phyloP scores from a whole-genome alignment of 805 yeast genomes.

The Candida nemodendra region DNA sequence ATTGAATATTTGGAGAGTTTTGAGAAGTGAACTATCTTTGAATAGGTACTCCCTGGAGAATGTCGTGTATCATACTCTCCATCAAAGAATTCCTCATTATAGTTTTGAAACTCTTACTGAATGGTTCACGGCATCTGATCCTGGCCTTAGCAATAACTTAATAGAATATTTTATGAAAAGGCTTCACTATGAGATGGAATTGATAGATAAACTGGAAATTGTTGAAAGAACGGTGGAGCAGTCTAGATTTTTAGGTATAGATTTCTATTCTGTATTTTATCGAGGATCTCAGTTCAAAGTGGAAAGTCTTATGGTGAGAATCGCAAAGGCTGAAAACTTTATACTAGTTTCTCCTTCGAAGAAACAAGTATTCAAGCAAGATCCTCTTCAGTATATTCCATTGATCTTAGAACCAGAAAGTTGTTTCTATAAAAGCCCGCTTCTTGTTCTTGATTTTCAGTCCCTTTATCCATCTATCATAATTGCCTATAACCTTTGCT shows the following conservation, averaged over 20 bases:
- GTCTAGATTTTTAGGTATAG: slow-evolving; percentile 84
- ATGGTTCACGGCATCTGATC: slow-evolving; percentile 36
- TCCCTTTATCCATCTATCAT: slow-evolving; percentile 90
- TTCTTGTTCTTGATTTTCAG: slow-evolving; percentile 89
- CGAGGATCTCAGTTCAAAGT: slow-evolving; percentile 95
- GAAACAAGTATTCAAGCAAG: slow-evolving; percentile 77
- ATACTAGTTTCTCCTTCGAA: slow-evolving; percentile 77
- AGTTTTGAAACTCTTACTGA: slow-evolving; percentile 46
- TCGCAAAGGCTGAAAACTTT: slow-evolving; percentile 74
- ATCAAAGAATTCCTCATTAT: slow-evolving; percentile 65
- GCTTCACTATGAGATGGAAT: slow-evolving; percentile 40
- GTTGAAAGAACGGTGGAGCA: slow-evolving; percentile 74
- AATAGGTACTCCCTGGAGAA: slow-evolving; percentile 75
- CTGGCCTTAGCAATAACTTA: slow-evolving; percentile 33
- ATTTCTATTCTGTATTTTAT: slow-evolving; percentile 80
- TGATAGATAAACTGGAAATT: slow-evolving; percentile 62
- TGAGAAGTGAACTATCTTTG: slow-evolving; percentile 62
- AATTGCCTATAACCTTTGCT: slow-evolving; percentile 89
- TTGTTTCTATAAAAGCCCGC: slow-evolving; percentile 80
- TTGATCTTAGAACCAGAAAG: slow-evolving; percentile 91
- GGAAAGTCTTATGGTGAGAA: slow-evolving; percentile 74
- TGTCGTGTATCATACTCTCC: slow-evolving; percentile 65
- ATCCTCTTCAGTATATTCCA: slow-evolving; percentile 84
- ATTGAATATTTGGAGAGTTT: slow-evolving; percentile 78
- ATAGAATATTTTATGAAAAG: slow-evolving; percentile 47